Evolutionary conservation across 805 yeast species (phyloP).

Genomic region (Wickerhamomyces bovis): DNA sequence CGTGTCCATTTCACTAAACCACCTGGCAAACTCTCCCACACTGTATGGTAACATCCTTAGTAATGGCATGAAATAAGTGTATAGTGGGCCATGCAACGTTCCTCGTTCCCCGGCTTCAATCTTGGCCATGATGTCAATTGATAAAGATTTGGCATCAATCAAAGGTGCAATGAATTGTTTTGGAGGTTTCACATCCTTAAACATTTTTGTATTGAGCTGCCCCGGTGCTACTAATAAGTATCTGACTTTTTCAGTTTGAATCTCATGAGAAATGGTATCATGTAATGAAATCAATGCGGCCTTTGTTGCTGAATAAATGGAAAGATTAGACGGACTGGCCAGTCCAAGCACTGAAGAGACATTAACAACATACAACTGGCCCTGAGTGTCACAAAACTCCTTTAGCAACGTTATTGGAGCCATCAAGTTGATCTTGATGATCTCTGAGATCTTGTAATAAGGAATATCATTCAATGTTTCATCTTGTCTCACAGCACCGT

Average conservation of each 20-base stretch:
- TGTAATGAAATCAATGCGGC: constrained; percentile 80
- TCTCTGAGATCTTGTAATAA: constrained; percentile 47
- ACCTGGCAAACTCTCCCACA: constrained; percentile 34
- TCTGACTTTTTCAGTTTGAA: constrained; percentile 50
- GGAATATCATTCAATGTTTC: constrained; percentile 43
- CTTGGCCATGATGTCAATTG: constrained; percentile 46
- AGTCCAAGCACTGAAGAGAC: constrained; percentile 77
- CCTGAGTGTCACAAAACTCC: constrained; percentile 46
- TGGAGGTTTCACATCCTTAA: constrained; percentile 71
- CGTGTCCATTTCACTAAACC: constrained; percentile 62
- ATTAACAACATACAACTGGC: constrained; percentile 64
- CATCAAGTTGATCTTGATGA: constrained; percentile 57
- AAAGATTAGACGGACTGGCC: constrained; percentile 68
- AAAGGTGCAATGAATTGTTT: constrained; percentile 73
- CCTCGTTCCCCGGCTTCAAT: constrained; percentile 62
- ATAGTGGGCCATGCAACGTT: constrained; percentile 63
- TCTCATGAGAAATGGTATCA: constrained; percentile 73
- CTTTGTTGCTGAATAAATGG: constrained; percentile 82
- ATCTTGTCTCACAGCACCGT: constrained; percentile 69
- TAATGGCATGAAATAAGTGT: constrained; percentile 64
- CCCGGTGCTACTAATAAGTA: constrained; percentile 80
- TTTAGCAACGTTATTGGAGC: constrained; percentile 65
- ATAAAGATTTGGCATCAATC: constrained; percentile 52
- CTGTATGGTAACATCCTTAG: constrained; percentile 67
- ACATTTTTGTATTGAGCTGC: constrained; percentile 72